Conservation (phyloP, 257 asterid genomes). For the Cynanchum wilfordii region DNA sequence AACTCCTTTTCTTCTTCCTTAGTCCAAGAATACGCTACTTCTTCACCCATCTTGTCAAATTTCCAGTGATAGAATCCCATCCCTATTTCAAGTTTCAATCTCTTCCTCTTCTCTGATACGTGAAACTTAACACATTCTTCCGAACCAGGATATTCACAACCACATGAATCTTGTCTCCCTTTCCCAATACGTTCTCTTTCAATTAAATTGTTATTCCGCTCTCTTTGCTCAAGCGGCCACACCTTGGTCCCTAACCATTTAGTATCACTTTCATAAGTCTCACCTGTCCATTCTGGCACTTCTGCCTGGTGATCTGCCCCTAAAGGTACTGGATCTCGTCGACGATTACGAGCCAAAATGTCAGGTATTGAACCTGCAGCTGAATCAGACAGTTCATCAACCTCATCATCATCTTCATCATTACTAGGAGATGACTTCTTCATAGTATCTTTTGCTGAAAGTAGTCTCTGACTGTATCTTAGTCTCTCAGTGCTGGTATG, state of each 20-base stretch:
- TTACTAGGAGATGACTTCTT: constrained; percentile 27
- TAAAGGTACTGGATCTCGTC: constrained; percentile 7
- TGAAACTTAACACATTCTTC: constrained; percentile 36
- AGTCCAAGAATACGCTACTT: constrained; percentile 31
- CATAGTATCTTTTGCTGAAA: constrained; percentile 43
- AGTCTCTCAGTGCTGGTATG: constrained; percentile 37
- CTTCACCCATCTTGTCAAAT: constrained; percentile 32
- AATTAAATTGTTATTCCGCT: constrained; percentile 27
- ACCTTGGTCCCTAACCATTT: constrained; percentile 36
- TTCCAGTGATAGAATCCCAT: constrained; percentile 32
- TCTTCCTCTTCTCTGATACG: constrained; percentile 27
- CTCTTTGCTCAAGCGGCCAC: constrained; percentile 34
- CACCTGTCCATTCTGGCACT: constrained; percentile 22
- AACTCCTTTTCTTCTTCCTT: constrained; percentile 32
- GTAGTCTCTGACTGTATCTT: constrained; percentile 71
- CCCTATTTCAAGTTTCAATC: constrained; percentile 34
- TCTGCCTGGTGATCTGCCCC: constrained; percentile 18
- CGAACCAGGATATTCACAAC: constrained; percentile 37
- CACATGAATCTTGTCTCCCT: constrained; percentile 42
- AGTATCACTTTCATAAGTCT: constrained; percentile 36
- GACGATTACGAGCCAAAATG: constrained; percentile 1
- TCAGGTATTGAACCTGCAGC: constrained; percentile 2
- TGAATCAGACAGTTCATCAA: constrained; percentile 5
- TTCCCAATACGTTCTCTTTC: constrained; percentile 41
- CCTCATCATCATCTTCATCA: constrained; percentile 17